Base-by-base conservation (phyloP, 2,329 filamentous ascomycete genomes). In the Ascochyta fabae region DNA sequence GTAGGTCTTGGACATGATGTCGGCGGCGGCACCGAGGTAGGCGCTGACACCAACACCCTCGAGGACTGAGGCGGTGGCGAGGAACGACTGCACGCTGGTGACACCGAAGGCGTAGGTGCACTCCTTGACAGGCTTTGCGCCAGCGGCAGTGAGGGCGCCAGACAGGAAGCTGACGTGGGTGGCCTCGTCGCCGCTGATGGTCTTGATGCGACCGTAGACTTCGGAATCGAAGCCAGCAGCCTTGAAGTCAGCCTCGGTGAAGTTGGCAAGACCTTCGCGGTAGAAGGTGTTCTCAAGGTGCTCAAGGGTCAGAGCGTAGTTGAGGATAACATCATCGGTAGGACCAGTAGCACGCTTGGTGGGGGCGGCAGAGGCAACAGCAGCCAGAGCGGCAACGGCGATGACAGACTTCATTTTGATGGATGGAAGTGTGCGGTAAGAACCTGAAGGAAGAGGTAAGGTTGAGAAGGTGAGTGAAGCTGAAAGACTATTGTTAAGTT, bases 211-310 rank as follows among this genome's bases (percentile, higher is more conserved):
- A 47, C 77, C 74, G 76, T 87, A 88, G 69, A 86, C 84, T 3
- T 75, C 73, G 0, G 76, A 64, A 46, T 80, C 71, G 66, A 65
- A 71, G 34, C 67, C 64, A 6, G 69, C 68, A 12, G 61, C 46
- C 34, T 45, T 53, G 62, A 69, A 73, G 56, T 70, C 59, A 3
- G 57, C 46, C 19, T 60, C 40, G 16, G 64, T 80, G 77, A 83
- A 89, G 64, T 85, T 86, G 54, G 77, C 70, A 4, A 89, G 77
- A 34, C 82, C 86, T 44, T 87, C 69, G 34, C 78, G 75, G 75
- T 90, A 90, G 76, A 89, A 89, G 51, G 78, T 79, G 58, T 84
- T 77, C 74, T 90, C 87, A 12, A 79, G 70, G 62, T 79, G 75
- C 67, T 80, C 78, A 2, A 79, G 76, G 6, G 77, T 79, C 26